Conservation (phyloP, 192 early-diverging fungal species). For the Coemansia aciculifera region DNA sequence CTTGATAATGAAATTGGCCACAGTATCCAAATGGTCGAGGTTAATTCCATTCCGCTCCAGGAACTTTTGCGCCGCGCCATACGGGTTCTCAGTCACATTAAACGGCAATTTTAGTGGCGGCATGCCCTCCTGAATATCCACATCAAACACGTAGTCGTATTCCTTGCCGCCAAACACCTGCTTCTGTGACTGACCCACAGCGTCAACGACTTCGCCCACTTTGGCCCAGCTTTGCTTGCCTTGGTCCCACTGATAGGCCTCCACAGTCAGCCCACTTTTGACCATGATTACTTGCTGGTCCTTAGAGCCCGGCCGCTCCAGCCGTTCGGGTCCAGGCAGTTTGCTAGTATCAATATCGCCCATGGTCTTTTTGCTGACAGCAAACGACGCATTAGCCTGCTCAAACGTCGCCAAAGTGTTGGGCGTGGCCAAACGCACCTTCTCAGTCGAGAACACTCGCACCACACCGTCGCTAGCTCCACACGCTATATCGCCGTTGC, state of each 20-base stretch:
- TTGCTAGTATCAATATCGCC: conserved; percentile 81
- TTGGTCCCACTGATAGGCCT: conserved; percentile 87
- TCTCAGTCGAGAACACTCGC: conserved; percentile 73
- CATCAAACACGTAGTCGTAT: conserved; percentile 98
- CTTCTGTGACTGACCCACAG: conserved; percentile 72
- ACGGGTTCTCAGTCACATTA: conserved; percentile 92
- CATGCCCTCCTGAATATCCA: conserved; percentile 83
- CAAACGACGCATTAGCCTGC: conserved; percentile 47
- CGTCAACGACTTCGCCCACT: conserved; percentile 92
- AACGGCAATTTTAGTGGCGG: conserved; percentile 91
- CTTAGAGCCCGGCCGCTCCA: conserved; percentile 65
- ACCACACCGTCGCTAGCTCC: conserved; percentile 81
- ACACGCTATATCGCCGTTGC: conserved; percentile 83
- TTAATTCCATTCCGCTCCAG: conserved; percentile 76
- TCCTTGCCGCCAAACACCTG: conserved; percentile 82
- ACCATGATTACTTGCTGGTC: conserved; percentile 93
- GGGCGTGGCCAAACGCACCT: conserved; percentile 61
- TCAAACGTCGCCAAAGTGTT: conserved; percentile 48
- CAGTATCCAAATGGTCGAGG: conserved; percentile 85
- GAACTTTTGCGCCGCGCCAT: conserved; percentile 88
- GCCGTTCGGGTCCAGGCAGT: conserved; percentile 74
- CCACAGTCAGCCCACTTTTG: conserved; percentile 65
- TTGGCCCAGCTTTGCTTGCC: conserved; percentile 71
- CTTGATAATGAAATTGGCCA: conserved; percentile 90
- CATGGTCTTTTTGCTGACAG: conserved; percentile 55